These are phyloP conservation scores for Leccinum fibrillosum DNA, from an alignment of 768 basidiomycete species.

Conservation along the genomic window DNA sequence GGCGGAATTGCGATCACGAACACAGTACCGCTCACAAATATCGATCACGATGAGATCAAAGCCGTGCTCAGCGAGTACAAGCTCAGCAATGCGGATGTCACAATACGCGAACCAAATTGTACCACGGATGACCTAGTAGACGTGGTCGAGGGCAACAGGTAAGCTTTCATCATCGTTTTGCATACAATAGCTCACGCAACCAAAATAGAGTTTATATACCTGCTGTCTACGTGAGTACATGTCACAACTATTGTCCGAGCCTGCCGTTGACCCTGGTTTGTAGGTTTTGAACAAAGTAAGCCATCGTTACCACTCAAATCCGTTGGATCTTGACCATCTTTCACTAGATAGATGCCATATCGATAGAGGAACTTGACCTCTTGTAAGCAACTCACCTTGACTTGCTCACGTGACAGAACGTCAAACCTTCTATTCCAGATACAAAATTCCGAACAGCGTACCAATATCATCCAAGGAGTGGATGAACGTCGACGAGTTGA, in stretches of 20 bases:
- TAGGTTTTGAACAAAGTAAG: conserved; percentile 82
- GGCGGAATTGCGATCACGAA: conserved; percentile 93
- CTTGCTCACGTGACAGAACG: background rate
- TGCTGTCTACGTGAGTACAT: conserved; percentile 71
- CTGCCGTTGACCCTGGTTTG: background rate
- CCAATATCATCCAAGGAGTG: conserved; percentile 92
- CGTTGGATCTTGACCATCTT: conserved; percentile 1
- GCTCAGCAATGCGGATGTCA: conserved; percentile 84
- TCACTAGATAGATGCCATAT: conserved; percentile 90
- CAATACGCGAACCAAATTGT: conserved; percentile 88
- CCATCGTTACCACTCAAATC: background rate
- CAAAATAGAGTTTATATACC: conserved; percentile 82
- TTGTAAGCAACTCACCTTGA: conserved; percentile 45
- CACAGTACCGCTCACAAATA: conserved; percentile 93
- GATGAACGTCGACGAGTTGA: conserved; percentile 95
- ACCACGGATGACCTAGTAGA: conserved; percentile 97
- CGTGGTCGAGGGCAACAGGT: conserved; percentile 94
- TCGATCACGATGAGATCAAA: conserved; percentile 95
- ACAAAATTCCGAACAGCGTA: conserved; percentile 94
- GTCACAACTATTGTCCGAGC: background rate
- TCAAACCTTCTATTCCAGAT: conserved; percentile 37
- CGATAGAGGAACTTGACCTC: conserved; percentile 95
- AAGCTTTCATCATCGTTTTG: background rate
- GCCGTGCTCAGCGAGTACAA: conserved; percentile 92
- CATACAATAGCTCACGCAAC: conserved; percentile 3